These are phyloP conservation scores for Cytospora mali DNA, from an alignment of 2,329 filamentous ascomycete genomes.

Conservation along the genomic window DNA sequence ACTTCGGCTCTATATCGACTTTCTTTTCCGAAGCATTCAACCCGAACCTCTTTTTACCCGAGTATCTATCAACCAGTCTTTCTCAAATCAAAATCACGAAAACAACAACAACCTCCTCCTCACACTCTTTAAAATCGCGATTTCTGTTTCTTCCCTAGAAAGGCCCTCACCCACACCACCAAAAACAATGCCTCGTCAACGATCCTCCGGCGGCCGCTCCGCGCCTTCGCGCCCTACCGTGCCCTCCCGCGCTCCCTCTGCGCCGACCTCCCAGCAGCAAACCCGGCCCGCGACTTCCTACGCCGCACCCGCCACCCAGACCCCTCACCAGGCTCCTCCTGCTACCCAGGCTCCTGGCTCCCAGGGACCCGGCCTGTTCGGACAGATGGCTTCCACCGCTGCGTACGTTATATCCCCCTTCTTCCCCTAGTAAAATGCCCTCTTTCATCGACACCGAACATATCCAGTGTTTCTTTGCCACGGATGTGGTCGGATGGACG, in stretches of 20 bases:
- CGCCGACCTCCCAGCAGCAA: conserved; percentile 57
- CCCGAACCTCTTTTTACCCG: conserved; percentile 4
- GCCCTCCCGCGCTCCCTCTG: conserved; percentile 56
- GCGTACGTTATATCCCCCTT: conserved; percentile 69
- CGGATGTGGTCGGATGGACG: not conserved
- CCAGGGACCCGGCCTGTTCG: conserved; percentile 80
- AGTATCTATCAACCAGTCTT: no score
- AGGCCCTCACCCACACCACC: conserved; percentile 1
- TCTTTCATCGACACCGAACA: not conserved
- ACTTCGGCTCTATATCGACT: conserved; percentile 33
- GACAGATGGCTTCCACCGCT: conserved; percentile 96
- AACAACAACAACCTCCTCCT: conserved; percentile 4
- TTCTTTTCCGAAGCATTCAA: conserved; percentile 28
- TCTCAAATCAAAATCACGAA: not conserved
- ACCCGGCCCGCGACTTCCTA: conserved; percentile 72
- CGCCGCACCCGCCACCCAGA: conserved; percentile 52
- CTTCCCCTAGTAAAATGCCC: not conserved
- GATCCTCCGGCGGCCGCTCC: conserved; percentile 59
- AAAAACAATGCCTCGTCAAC: conserved; percentile 72
- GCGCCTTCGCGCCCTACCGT: conserved; percentile 69
- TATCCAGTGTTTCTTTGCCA: not conserved
- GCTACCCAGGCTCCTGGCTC: conserved; percentile 53
- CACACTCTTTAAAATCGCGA: conserved; percentile 15
- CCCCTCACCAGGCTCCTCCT: conserved; percentile 51
- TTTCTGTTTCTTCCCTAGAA: conserved; percentile 20